These are phyloP conservation scores for Pseudogymnoascus sp. DNA, from an alignment of 2,329 filamentous ascomycete genomes.

Conservation along the genomic window DNA sequence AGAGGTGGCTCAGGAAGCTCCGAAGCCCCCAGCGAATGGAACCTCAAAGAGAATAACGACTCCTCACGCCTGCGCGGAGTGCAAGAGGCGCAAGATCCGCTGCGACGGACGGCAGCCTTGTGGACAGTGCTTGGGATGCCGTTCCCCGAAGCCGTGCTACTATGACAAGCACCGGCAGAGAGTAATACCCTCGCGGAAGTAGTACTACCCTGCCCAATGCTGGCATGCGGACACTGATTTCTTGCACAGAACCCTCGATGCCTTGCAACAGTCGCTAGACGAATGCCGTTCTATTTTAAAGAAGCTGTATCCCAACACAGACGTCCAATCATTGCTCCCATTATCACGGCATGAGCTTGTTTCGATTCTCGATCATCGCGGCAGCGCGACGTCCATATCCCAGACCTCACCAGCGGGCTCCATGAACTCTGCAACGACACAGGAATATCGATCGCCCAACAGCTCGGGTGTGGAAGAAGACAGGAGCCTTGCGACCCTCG, in stretches of 20 bases:
- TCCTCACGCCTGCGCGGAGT: slow-evolving; percentile 64
- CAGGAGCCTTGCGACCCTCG: slow-evolving; percentile 45
- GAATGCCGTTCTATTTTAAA: slow-evolving; percentile 40
- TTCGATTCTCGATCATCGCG: slow-evolving; percentile 44
- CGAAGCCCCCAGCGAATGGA: slow-evolving; percentile 29
- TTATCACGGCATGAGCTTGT: slow-evolving; percentile 55
- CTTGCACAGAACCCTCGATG: slow-evolving; percentile 48
- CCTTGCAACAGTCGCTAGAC: slow-evolving; percentile 56
- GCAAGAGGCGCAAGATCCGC: slow-evolving; percentile 74
- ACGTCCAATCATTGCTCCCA: slow-evolving; percentile 39
- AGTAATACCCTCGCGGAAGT: slow-evolving; percentile 73
- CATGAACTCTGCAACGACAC: slow-evolving; percentile 42
- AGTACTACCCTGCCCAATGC: slow-evolving; percentile 19
- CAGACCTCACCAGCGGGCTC: slow-evolving; percentile 48
- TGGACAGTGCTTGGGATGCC: slow-evolving; percentile 74
- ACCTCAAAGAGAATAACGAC: slow-evolving; percentile 47
- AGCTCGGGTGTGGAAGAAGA: slow-evolving; percentile 42
- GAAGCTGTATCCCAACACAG: slow-evolving; percentile 34
- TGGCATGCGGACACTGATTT: not conserved
- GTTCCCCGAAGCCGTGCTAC: slow-evolving; percentile 69
- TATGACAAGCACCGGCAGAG: slow-evolving; percentile 75
- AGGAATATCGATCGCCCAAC: slow-evolving; percentile 42
- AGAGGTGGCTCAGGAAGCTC: slow-evolving; percentile 23
- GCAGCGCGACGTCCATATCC: slow-evolving; percentile 21
- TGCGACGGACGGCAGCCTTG: slow-evolving; percentile 78